These are phyloP conservation scores for Malus hybrid DNA, from an alignment of 331 rosid species.

Conservation along the genomic window DNA sequence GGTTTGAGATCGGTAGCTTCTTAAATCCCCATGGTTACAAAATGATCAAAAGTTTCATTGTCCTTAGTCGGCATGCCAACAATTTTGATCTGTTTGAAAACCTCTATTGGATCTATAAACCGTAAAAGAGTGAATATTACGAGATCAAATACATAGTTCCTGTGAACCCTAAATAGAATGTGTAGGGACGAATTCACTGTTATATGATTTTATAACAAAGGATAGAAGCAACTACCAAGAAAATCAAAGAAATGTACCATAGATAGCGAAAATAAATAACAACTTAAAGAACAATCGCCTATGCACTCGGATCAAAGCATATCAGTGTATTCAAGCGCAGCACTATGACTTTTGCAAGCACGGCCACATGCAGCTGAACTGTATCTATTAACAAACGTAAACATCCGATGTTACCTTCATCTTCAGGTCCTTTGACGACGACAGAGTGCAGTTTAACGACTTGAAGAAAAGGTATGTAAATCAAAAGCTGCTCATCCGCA, in stretches of 20 bases:
- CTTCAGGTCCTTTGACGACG: conserved; percentile 74
- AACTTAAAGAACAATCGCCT: not conserved
- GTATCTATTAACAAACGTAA: not conserved
- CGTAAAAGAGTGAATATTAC: not conserved
- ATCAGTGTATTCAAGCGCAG: not conserved
- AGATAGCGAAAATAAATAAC: not conserved
- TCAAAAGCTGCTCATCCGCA: conserved; percentile 93
- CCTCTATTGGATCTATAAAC: not conserved
- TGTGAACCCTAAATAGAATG: not conserved
- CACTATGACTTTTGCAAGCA: not conserved
- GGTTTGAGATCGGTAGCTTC: not conserved
- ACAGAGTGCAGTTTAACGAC: conserved; percentile 72
- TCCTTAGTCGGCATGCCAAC: not conserved
- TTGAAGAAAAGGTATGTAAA: conserved; percentile 83
- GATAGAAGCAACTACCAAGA: not conserved
- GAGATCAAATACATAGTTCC: not conserved
- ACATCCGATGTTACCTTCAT: conserved; percentile 51
- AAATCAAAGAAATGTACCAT: not conserved
- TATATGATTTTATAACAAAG: not conserved
- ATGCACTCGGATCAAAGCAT: not conserved
- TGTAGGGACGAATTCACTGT: not conserved
- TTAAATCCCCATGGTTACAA: not conserved
- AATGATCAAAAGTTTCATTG: not conserved
- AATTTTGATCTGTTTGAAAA: not conserved
- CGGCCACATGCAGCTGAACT: not conserved